A percentile compares a stretch with the other conserved stretches of the same genome.
Conservation (phyloP, 1,139 yeast species). For the Saccharomyces hybrid region DNA sequence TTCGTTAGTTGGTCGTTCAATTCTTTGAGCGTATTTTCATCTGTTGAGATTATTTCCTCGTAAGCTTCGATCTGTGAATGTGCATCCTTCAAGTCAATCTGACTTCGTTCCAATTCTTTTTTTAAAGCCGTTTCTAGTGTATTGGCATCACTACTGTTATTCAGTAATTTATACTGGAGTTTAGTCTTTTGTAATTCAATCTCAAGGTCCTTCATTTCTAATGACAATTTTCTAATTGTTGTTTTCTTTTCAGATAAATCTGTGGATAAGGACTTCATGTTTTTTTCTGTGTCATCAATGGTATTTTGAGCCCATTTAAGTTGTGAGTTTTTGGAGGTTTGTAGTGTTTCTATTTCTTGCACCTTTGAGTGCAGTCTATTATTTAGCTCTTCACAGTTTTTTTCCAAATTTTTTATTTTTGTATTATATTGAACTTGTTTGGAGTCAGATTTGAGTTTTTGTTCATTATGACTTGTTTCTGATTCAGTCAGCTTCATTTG, state of each 20-base stretch:
- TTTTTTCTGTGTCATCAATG: constrained; percentile 42
- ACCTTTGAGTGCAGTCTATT: constrained; percentile 31
- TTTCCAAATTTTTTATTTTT: not conserved
- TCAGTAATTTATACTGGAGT: constrained; percentile 29
- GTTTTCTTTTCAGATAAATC: constrained; percentile 12
- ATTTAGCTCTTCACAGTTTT: constrained; percentile 30
- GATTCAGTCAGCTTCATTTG: not conserved
- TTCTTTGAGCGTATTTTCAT: constrained; percentile 43
- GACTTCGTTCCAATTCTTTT: constrained; percentile 38
- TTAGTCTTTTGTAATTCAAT: constrained; percentile 34
- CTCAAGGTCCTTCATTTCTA: constrained; percentile 31
- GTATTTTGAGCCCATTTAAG: constrained; percentile 58
- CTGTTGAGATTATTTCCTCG: constrained; percentile 42
- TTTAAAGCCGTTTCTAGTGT: constrained; percentile 26
- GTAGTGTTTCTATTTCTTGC: constrained; percentile 39
- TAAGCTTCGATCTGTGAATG: constrained; percentile 44
- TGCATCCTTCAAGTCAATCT: constrained; percentile 43
- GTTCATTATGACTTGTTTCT: not conserved
- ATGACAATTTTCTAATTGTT: constrained; percentile 32
- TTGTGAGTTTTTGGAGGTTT: constrained; percentile 38
- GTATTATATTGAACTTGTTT: not conserved
- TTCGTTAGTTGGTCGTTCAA: constrained; percentile 39
- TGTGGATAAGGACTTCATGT: not conserved
- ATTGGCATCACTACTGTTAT: constrained; percentile 1
- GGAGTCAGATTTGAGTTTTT: not conserved